Evolutionary conservation across 371 early-diverging fungal genomes (phyloP), one percentile per base, ranked within the genome.

Genomic region (Rhizopus arrhizus): DNA sequence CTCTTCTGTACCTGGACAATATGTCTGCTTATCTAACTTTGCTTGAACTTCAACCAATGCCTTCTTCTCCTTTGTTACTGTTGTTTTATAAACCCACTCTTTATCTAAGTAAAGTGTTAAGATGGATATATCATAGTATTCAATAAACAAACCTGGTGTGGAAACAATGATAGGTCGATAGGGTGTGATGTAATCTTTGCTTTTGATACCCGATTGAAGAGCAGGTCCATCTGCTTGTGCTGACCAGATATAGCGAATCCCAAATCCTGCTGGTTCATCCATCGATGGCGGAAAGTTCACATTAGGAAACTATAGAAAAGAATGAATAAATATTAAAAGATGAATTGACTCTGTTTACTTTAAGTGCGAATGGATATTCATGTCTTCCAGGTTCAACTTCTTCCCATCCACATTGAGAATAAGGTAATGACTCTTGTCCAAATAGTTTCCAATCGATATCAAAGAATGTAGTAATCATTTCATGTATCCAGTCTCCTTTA

Each of bases 291-390:
- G 75, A 61, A 69, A 75, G 29, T 75, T 75, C 34, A 72, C 72
- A 61, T 75, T 75, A 22, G 75, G 75, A 64, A 75, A 75, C 75
- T 75, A 36, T 0, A 29, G 8, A 1, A 31, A 28, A 3, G 29
- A n/a, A 12, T 9, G 6, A 31, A 3, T 15, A 11, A 4, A 33
- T 41, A 15, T 34, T 9, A n/a, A 32, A n/a, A 15, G 33, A 28
- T 3, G 22, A 47, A 9, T 22, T 33, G 31, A 41, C 15, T 31
- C 36, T 46, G 16, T 31, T 36, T 65, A 81, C 83, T 66, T 83
- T 83, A 53, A 83, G 70, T 7, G 83, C 81, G 65, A 83, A 83
- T 5, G 83, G 78, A 61, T 66, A 83, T 16, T 66, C 68, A 65
- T 83, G 73, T 7, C 65, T 50, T 7, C 81, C 80, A 7, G 77